phyloP scores from a whole-genome alignment of 2,329 filamentous ascomycete genomes.

The Venturia oleaginea region DNA sequence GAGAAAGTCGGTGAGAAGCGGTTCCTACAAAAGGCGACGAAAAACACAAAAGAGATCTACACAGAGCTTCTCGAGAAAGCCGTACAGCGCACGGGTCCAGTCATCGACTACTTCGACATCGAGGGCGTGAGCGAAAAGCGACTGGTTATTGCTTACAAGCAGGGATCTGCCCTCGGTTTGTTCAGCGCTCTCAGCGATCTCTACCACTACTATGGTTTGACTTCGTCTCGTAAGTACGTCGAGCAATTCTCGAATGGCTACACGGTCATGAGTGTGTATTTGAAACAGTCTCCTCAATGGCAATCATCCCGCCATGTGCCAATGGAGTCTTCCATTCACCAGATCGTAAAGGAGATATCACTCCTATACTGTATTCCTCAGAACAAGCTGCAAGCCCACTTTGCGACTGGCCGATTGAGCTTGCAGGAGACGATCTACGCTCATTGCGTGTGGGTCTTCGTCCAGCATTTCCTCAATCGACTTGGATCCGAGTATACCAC shows the following conservation, averaged over 20 bases:
- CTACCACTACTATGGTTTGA: conserved; percentile 98
- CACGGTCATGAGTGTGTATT: conserved; percentile 91
- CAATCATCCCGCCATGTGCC: conserved; percentile 54
- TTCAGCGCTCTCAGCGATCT: conserved; percentile 94
- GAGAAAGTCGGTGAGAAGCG: conserved; percentile 87
- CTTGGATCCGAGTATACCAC: conserved; percentile 87
- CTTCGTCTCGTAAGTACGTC: conserved; percentile 92
- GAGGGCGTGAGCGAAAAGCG: conserved; percentile 87
- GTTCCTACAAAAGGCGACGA: conserved; percentile 91
- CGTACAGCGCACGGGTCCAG: conserved; percentile 76
- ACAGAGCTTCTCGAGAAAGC: conserved; percentile 84
- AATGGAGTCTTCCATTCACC: conserved; percentile 90
- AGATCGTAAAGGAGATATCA: conserved; percentile 98
- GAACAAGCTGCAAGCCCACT: conserved; percentile 89
- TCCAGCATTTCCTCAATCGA: conserved; percentile 95
- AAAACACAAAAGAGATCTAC: conserved; percentile 93
- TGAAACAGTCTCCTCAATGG: conserved; percentile 49
- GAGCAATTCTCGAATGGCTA: conserved; percentile 97
- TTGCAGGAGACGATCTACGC: conserved; percentile 96
- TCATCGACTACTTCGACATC: conserved; percentile 97
- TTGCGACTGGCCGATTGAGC: conserved; percentile 76
- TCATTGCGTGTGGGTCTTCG: conserved; percentile 95
- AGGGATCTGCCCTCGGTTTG: conserved; percentile 80
- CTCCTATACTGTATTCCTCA: conserved; percentile 95
- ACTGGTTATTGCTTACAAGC: conserved; percentile 88